Evolutionary conservation across 2,329 filamentous ascomycete species (phyloP), one percentile per base, ranked within the genome.

Genomic region (Fusarium siculi): DNA sequence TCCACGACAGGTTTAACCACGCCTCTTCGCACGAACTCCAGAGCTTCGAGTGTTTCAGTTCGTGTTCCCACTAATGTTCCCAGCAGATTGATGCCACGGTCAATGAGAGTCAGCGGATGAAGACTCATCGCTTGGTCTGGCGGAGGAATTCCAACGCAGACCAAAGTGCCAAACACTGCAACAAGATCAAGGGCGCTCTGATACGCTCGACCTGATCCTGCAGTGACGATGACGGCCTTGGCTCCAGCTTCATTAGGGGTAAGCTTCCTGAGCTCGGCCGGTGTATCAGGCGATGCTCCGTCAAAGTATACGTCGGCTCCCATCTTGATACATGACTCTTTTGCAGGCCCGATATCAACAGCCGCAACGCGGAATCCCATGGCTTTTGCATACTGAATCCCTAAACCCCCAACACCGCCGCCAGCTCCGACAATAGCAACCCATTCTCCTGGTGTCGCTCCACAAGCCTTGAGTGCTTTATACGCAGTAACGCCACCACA

Each of bases 401-500:
- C 83, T 34, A 85, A 67, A 9, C 79, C 78, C 0, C 82, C 84
- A 4, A 85, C 81, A 2, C 84, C 84, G 9, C 83, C 83, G 0
- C 79, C 83, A 5, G 78, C 83, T 4, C 84, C 84, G 0, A 79
- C 76, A 10, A 86, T 76, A 2, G 79, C 81, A 3, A 84, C 67
- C 77, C 79, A 83, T 57, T 81, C 76, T 5, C 83, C 82, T 0
- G 81, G 80, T 0, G 65, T 73, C 9, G 79, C 66, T 7, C 63
- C 73, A 37, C 79, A 80, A 2, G 66, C 67, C 70, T 84, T 84
- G 53, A 84, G 56, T 0, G 82, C 83, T 70, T 82, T 83, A 67
- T 85, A 85, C 1, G 83, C 84, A 2, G 84, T 85, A 1, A 85
- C 82, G 1, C 84, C 84, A 1, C 80, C 83, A 59, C 84, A 86